Evolutionary conservation across 1,139 yeast species (phyloP), one percentile per base, ranked within the genome.

Genomic region (Kurtzmaniella quercitrusa): DNA sequence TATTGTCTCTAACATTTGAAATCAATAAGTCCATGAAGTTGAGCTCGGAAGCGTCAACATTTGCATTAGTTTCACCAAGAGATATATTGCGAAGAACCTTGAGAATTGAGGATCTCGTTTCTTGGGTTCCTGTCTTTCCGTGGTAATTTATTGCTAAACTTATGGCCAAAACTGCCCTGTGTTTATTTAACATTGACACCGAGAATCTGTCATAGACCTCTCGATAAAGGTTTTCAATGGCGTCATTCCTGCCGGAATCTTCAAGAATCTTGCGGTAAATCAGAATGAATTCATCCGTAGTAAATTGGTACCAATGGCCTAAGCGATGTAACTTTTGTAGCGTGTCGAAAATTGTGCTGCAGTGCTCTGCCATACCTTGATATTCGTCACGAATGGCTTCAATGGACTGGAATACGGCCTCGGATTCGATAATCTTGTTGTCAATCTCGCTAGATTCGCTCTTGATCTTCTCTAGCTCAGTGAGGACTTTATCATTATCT

Each of bases 401-500:
- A 12, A 87, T 78, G 2, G 74, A 68, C 2, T 55, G 57, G 72
- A 85, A 74, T 5, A 86, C 76, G 3, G 59, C 59, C 3, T 69
- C 68, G 0, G 89, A 76, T 45, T 82, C 83, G 3, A 52, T 53
- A 45, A 85, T 71, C 54, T 84, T 83, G 3, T 48, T 47, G 41
- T 76, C 76, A 15, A 88, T 72, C 11, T 74, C 74, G 1, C 53
- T 55, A 0, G 95, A 71, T 50, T 88, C 93, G 1, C 57, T 51
- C 55, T 91, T 91, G 42, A 91, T 64, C 1, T 56, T 59, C 53
- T 86, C 94, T 42, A 91, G 65, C 1, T 84, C 78, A 6, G 70
- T 65, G 19, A 87, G 60, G 3, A 89, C 65, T 0, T 62, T 67
- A 43, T 82, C 82, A 57, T 84, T 81, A 12, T 88, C 95, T 38